Base-by-base conservation (phyloP, 371 early-diverging fungal genomes). In the Rhizopus arrhizus region DNA sequence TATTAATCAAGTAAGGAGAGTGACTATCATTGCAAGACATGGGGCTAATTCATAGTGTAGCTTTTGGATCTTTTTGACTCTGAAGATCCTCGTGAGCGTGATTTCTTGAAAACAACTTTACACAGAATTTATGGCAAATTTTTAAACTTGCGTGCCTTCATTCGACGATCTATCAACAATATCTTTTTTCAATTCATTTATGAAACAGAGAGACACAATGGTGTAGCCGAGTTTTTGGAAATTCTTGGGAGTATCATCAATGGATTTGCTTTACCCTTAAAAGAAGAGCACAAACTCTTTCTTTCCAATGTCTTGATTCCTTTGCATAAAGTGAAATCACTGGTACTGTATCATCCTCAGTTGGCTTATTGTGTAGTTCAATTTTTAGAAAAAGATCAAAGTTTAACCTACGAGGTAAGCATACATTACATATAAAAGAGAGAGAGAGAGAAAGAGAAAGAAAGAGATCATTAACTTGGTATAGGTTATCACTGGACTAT, bases 121-220 rank as follows among this genome's bases (percentile, higher is more conserved):
- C 97, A 97, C 72, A 82, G 97, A 42, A 95, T 97, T 61, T 97
- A 97, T 69, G 97, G 97, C 51, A 97, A 97, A 73, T 94, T 97
- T 71, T 77, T 97, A 47, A 92, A 92, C 70, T 79, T 97, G 59
- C 85, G 97, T 34, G 95, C 96, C n/a, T 96, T 94, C 64, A 96
- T 97, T 56, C 88, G 97, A 42, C 77, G 92, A 58, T 93, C 95
- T 7, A 96, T 97, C 83, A 95, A 95, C 85, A 89, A 97, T 73
- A 92, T 95, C 32, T 97, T 97, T 65, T 92, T 95, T 76, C 89
- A 92, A 68, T 97, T 95, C 64, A 89, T 95, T 33, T 97, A 97
- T 73, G 96, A 97, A 74, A 89, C 87, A 38, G 96, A 96, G 70
- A 67, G 92, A 54, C 96, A 95, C 69, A 96, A 95, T 67, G 97